phyloP scores from a whole-genome alignment of 2,329 filamentous ascomycete species.

The Aureobasidium musti region DNA sequence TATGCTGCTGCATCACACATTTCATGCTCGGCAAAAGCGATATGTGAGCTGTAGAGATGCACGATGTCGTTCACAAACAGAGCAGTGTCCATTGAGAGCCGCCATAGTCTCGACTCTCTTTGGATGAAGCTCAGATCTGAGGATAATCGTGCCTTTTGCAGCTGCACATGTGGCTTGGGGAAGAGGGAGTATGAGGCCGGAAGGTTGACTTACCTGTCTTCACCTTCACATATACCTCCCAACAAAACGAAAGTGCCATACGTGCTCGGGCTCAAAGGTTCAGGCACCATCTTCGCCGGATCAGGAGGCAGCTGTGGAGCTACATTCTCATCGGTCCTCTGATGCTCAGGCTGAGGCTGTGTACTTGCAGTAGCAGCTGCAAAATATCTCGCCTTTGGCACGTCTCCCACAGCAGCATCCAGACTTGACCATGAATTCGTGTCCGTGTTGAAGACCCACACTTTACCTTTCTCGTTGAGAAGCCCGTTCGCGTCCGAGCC shows the following conservation, averaged over 20 bases:
- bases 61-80: not conserved
- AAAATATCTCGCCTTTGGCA: slow-evolving; percentile 38
- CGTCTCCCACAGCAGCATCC: slow-evolving; percentile 39
- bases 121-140: not conserved
- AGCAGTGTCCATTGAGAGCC: not conserved
- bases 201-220: slow-evolving; percentile 30
- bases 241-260: slow-evolving; percentile 57
- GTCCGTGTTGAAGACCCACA: slow-evolving; percentile 51
- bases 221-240: slow-evolving; percentile 47
- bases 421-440: slow-evolving; percentile 47
- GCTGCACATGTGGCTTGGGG: not conserved
- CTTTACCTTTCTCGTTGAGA: slow-evolving; percentile 41
- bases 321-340: slow-evolving; percentile 34
- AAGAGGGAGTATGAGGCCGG: not conserved
- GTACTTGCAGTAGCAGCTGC: slow-evolving; percentile 46
- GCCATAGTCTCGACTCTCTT: not conserved
- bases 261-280: slow-evolving; percentile 43
- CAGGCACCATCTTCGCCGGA: slow-evolving; percentile 46
- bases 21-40: not conserved
- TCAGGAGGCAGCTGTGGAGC: slow-evolving; percentile 47
- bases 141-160: not conserved
- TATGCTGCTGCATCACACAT: not conserved
- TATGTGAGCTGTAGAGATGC: not conserved
- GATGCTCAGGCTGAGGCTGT: slow-evolving; percentile 43
- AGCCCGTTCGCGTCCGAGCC: slow-evolving; percentile 38